A percentile compares a stretch with the other conserved stretches of the same genome.
phyloP scores from a whole-genome alignment of 2,329 filamentous ascomycete genomes.

The Aspergillus awamori region DNA sequence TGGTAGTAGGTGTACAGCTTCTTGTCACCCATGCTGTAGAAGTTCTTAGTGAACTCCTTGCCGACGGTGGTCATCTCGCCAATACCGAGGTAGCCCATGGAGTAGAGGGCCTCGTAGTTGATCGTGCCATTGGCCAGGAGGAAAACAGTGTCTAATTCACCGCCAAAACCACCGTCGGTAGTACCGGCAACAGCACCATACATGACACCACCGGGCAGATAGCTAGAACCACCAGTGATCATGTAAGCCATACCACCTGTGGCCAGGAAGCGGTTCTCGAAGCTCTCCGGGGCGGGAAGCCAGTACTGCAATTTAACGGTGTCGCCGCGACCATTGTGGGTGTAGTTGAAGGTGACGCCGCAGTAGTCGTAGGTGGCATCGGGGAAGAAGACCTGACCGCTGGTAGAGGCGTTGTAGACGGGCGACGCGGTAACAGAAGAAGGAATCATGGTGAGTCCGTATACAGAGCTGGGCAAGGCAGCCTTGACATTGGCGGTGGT shows the following conservation, averaged over 20 bases:
- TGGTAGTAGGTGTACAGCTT: conserved; percentile 54
- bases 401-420: conserved; percentile 25
- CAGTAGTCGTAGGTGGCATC: conserved; percentile 41
- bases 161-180: conserved; percentile 50
- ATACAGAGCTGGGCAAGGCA: conserved; percentile 47
- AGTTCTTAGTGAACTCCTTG: conserved; percentile 47
- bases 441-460: conserved; percentile 47
- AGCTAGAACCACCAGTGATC: conserved; percentile 39
- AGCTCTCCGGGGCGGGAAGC: conserved; percentile 40
- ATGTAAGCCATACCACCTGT: conserved; percentile 37
- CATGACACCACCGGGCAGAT: conserved; percentile 44
- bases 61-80: conserved; percentile 55
- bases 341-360: conserved; percentile 49
- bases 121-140: conserved; percentile 52
- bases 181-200: conserved; percentile 48
- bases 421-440: conserved; percentile 45
- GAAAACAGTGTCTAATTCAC: conserved; percentile 33
- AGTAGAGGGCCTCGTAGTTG: conserved; percentile 37
- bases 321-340: conserved; percentile 46
- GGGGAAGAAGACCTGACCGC: conserved; percentile 13
- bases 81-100: conserved; percentile 52
- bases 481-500: conserved; percentile 48
- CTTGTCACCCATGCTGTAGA: conserved; percentile 38
- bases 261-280: conserved; percentile 51
- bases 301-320: conserved; percentile 41